phyloP scores from a whole-genome alignment of 176 grass and related monocot genomes.

The Melocanna baccifera region DNA sequence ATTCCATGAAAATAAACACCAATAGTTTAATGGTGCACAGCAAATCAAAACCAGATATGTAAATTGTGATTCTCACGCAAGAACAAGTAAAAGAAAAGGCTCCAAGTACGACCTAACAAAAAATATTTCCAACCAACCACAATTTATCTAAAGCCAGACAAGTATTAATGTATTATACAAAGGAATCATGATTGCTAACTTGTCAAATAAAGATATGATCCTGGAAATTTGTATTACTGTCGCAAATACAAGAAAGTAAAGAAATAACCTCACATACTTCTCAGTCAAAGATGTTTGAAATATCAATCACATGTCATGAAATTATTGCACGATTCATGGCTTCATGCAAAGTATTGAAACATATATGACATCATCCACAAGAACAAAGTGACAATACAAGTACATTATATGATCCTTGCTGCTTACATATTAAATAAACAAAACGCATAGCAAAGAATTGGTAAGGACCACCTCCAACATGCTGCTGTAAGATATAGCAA shows the following conservation, averaged over 20 bases:
- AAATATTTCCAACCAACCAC: not conserved
- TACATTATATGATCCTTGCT: not conserved
- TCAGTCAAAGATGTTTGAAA: slow-evolving; percentile 3
- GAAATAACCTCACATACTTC: not conserved
- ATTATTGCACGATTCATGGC: not conserved
- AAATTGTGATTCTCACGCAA: not conserved
- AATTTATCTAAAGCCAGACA: not conserved
- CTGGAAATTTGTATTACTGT: not conserved
- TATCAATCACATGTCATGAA: not conserved
- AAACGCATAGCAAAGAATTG: not conserved
- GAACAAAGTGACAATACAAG: not conserved
- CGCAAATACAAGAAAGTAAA: not conserved
- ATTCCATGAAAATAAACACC: not conserved
- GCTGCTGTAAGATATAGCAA: not conserved
- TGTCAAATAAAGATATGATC: not conserved
- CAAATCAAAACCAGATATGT: not conserved
- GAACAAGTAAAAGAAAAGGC: not conserved
- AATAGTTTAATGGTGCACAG: not conserved
- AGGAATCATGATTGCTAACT: not conserved
- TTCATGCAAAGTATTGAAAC: not conserved
- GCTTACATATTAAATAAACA: slow-evolving; percentile 23
- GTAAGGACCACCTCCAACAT: not conserved
- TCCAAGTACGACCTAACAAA: not conserved
- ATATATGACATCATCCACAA: not conserved
- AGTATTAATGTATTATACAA: not conserved